Evolutionary conservation across 768 basidiomycete genomes (phyloP), one percentile per base, ranked within the genome.

Genomic region (Tulasnella sp.): DNA sequence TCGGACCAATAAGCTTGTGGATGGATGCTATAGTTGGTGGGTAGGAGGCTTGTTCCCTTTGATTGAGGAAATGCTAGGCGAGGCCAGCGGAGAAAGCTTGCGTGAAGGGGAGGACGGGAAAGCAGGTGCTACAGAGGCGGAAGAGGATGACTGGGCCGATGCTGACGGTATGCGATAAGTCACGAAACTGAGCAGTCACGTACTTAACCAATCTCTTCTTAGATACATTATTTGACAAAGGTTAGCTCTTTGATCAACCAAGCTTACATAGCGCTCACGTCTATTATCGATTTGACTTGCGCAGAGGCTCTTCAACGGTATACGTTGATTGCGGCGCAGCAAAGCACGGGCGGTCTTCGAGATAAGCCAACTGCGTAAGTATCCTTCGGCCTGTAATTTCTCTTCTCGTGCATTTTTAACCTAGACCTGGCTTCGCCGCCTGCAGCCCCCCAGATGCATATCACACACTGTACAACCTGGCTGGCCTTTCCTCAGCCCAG

Each of bases 1-100:
- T 0, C 87, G 98, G 75, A 94, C 95, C 80, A 99, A 99, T 83
- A 99, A 99, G 84, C 88, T 99, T n/a, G 97, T 99, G 0, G 98
- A 99, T 82, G 98, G 97, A 5, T 99, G 98, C 84, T 99, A 99
- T 84, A 91, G 93, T n/a, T 99, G 98, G 98, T 99, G 97, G 98
- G 93, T 95, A 32, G 98, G 94, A 1, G 96, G 96, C 0, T 88
- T 92, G 20, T 94, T 98, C 82, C 87, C 89, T 0, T 85, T 98
- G 10, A 84, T 98, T 0, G 93, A 93, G 78, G 90, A 89, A 37
- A 37, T 79, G 13, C 18, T 79, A 10, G 79, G 77, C 29, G 57
- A 70, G 57, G 29, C 75, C 61, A 83, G 75, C 73, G 80, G 16
- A 75, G 78, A 75, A 72, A 80, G 44, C 81, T 81, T 23, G 78